Evolutionary conservation across 2,329 filamentous ascomycete species (phyloP), one percentile per base, ranked within the genome.

Genomic region (Fusarium coffeatum): DNA sequence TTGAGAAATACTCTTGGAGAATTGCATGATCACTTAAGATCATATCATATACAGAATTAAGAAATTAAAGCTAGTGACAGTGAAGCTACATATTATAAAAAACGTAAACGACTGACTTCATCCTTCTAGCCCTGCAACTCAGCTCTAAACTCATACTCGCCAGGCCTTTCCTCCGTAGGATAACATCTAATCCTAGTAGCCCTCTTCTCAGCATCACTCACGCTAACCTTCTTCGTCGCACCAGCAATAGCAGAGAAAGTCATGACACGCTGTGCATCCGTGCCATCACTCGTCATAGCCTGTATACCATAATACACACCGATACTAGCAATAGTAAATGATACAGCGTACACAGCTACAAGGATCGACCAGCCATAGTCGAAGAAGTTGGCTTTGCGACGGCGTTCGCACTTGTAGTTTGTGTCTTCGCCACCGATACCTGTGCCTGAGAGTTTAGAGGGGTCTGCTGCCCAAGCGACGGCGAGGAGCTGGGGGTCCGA

Each of bases 381-480:
- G 7, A 66, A 74, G 8, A 55, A 66, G 22, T 66, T 72, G n/a
- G 59, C 42, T 22, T 59, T 63, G 4, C 54, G 55, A 1, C 68
- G 53, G 2, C 68, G 62, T 5, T 61, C 25, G 12, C 72, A 74
- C 1, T 51, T 34, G 18, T 66, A 74, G 0, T 50, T 43, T 1
- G 71, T 64, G 3, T 60, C 45, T 11, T 59, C 55, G 0, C 56
- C 51, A 1, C 61, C 64, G 0, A 51, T 27, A 0, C 45, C 55
- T 1, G 64, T 57, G 5, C 64, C 66, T 2, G 71, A 68, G 8
- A 61, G 20, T 30, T 60, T 61, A 4, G 66, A 62, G 0, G 71
- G 45, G 8, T 74, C 43, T 3, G 49, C 45, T 23, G 72, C 72
- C 71, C 71, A 74, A 3, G 72, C 68, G 1, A 74, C 72, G 2